phyloP scores from a whole-genome alignment of 352 stramenopile genomes.

The Aphanomyces stellatus region DNA sequence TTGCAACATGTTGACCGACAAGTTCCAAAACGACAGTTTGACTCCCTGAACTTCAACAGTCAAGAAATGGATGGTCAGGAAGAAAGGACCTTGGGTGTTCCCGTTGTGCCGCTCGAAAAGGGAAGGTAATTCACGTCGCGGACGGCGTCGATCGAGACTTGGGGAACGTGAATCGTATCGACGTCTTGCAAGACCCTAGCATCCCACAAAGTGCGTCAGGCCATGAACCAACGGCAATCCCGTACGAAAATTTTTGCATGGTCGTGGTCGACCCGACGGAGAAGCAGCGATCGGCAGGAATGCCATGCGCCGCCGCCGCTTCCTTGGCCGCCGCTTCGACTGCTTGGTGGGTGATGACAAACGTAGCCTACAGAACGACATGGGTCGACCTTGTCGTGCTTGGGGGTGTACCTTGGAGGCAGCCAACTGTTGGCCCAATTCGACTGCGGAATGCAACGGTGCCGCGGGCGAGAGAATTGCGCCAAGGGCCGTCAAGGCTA shows the following conservation, averaged over 20 bases:
- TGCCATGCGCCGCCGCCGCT: not conserved
- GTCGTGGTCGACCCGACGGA: not conserved
- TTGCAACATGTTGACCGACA: slow-evolving; percentile 88
- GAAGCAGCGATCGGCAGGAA: not conserved
- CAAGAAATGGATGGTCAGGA: not conserved
- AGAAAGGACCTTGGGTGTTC: slow-evolving; percentile 65
- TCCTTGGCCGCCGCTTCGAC: not conserved
- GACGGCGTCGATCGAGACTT: not conserved
- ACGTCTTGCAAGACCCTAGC: slow-evolving; percentile 19
- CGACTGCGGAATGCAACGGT: slow-evolving; percentile 35
- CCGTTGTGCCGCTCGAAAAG: slow-evolving; percentile 92
- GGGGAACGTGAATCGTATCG: not conserved
- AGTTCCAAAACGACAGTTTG: slow-evolving; percentile 84
- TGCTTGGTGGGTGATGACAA: not conserved
- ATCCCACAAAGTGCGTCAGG: slow-evolving; percentile 21
- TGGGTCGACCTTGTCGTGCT: not conserved
- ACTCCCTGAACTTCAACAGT: slow-evolving; percentile 41
- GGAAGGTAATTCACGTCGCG: slow-evolving; percentile 46
- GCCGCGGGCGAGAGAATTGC: slow-evolving; percentile 49
- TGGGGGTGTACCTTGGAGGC: slow-evolving; percentile 25
- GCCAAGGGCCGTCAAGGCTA: slow-evolving; percentile 39
- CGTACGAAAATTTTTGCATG: not conserved
- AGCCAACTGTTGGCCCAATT: slow-evolving; percentile 31
- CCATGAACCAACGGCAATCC: not conserved
- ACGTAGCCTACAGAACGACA: not conserved